These are phyloP conservation scores for Diphasiastrum complanatum DNA, from an alignment of 83 land plant genomes.

Conservation along the genomic window DNA sequence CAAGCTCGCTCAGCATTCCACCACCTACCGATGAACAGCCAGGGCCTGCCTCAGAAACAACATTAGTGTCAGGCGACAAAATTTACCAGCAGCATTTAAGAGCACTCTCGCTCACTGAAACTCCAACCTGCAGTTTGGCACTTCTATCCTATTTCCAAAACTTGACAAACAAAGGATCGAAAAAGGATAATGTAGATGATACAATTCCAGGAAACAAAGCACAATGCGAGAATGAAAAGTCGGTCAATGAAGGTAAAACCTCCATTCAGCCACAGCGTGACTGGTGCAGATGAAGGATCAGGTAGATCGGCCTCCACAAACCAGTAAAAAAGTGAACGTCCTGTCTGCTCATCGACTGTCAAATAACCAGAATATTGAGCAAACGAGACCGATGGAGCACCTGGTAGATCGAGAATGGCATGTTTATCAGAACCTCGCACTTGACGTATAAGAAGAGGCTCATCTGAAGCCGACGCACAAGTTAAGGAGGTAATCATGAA, in stretches of 20 bases:
- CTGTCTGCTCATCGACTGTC: constrained; percentile 23
- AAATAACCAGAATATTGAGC: constrained; percentile 28
- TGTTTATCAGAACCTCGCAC: no score
- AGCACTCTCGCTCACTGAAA: background rate
- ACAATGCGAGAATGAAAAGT: background rate
- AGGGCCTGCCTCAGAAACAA: constrained; percentile 26
- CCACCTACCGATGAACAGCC: constrained; percentile 52
- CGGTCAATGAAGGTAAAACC: background rate
- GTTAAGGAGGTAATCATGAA: no score
- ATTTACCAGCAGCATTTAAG: background rate
- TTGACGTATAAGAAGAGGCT: no score
- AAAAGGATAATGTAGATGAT: no score
- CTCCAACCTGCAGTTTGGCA: no score
- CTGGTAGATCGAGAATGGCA: no score
- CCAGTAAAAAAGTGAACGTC: constrained; percentile 31
- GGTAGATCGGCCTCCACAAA: constrained; percentile 32
- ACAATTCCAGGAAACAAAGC: background rate
- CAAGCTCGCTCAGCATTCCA: constrained; percentile 44
- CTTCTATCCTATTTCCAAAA: no score
- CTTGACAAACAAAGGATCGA: no score
- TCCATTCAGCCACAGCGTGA: constrained; percentile 40
- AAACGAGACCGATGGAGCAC: no score
- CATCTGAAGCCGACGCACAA: no score
- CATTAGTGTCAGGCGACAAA: background rate
- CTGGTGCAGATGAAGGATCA: constrained; percentile 22